These are phyloP conservation scores for Diplogelasinospora grovesii DNA, from an alignment of 495 filamentous ascomycete genomes.

Conservation along the genomic window DNA sequence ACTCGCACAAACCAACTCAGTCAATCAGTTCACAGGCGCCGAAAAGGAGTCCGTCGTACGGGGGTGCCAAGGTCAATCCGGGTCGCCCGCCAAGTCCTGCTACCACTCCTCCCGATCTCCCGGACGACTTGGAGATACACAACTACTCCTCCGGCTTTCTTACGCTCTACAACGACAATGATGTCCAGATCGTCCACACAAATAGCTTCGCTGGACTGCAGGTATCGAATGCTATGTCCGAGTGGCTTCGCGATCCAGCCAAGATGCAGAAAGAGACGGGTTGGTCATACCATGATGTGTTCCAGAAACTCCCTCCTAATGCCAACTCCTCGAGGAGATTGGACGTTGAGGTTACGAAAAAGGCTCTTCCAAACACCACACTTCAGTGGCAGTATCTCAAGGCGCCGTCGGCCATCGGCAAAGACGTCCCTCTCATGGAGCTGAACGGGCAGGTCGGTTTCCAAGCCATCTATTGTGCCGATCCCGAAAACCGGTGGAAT, in stretches of 20 bases:
- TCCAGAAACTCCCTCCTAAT: slow-evolving; percentile 33
- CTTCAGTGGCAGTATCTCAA: slow-evolving; percentile 68
- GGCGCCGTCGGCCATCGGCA: slow-evolving; percentile 48
- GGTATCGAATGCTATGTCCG: slow-evolving; percentile 59
- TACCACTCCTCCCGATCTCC: slow-evolving; percentile 49
- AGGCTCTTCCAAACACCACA: slow-evolving; percentile 32
- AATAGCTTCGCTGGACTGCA: slow-evolving; percentile 64
- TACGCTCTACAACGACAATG: slow-evolving; percentile 59
- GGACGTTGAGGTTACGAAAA: slow-evolving; percentile 39
- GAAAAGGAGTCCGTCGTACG: slow-evolving; percentile 49
- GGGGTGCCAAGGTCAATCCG: slow-evolving; percentile 31
- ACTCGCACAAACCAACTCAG: slow-evolving; percentile 60
- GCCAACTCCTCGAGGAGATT: slow-evolving; percentile 31
- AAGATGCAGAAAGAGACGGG: slow-evolving; percentile 40
- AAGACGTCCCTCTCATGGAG: slow-evolving; percentile 71
- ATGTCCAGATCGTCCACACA: slow-evolving; percentile 48
- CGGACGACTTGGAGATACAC: slow-evolving; percentile 50
- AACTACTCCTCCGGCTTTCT: slow-evolving; percentile 66
- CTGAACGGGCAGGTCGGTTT: slow-evolving; percentile 80
- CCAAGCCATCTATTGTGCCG: slow-evolving; percentile 66
- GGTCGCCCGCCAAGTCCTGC: slow-evolving; percentile 48
- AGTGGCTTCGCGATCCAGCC: slow-evolving; percentile 64
- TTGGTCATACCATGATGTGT: slow-evolving; percentile 41
- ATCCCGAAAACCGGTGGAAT: slow-evolving; percentile 68
- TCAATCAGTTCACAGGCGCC: slow-evolving; percentile 57